Base-by-base conservation (phyloP, 371 early-diverging fungal genomes). In the Apophysomyces sp. region DNA sequence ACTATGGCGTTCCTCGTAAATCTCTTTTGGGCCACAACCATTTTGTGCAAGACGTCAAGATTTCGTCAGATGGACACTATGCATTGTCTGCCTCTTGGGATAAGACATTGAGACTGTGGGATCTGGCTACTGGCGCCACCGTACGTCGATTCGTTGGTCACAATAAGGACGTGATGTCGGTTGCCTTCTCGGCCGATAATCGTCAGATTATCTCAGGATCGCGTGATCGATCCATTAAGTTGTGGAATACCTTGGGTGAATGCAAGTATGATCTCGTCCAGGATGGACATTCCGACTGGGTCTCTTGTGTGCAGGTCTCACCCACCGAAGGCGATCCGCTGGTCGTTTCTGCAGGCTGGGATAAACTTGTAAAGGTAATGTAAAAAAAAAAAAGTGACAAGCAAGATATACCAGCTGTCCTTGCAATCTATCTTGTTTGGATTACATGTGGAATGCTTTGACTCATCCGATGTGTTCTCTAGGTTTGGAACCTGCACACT, bases 241-340 rank as follows among this genome's bases (percentile, higher is more conserved):
- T 96, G 73, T 96, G 96, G 96, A 94, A 96, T 90, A 95, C 94
- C 66, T 82, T 94, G 32, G 96, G 95, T 59, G 96, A 96, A 83
- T 94, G 94, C 91, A 96, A 94, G 88, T 89, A 82, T 87, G 88
- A 85, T 83, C 85, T 96, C 72, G 67, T 65, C 53, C 87, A 91
- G 68, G 91, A 92, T 67, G 88, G 89, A 63, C 96, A 96, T 91
- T 73, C 87, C 78, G 94, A 94, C 77, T 95, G 95, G 96, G 90
- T 94, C 72, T 93, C 94, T 56, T 90, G 91, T 85, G 95, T 96
- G 69, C 85, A 92, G 71, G 94, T 94, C 93, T 93, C 94, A 60
- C 95, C 96, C 75, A 94, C 94, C 90, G 87, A 92, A 55, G 82
- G 78, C 66, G 93, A 90, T 86, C 93, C 94, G 61, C 87, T 94